Evolutionary conservation across 1,284 basidiomycete genomes (phyloP).

Genomic region (Phaffia rhodozyma): DNA sequence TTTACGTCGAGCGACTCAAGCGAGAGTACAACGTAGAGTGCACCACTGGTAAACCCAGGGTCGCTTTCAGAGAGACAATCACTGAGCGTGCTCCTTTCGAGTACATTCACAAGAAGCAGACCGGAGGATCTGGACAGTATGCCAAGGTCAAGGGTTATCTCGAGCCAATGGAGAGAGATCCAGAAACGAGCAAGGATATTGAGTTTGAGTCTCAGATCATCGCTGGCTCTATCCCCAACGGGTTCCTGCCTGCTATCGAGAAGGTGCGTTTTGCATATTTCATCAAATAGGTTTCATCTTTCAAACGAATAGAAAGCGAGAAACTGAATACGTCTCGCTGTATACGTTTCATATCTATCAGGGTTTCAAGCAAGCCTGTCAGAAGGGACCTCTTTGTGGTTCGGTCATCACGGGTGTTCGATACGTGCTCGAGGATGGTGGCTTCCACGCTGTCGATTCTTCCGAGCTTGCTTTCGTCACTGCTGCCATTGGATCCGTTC

Average conservation of each 20-base stretch:
- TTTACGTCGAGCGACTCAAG: slow-evolving; percentile 98
- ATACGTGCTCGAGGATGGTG: slow-evolving; percentile 85
- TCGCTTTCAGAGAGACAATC: slow-evolving; percentile 94
- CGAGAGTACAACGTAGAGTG: slow-evolving; percentile 95
- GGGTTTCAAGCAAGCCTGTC: slow-evolving; percentile 91
- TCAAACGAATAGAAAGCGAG: neutral
- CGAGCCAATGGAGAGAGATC: slow-evolving; percentile 75
- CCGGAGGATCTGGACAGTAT: slow-evolving; percentile 93
- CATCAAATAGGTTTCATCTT: neutral
- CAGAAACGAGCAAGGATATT: slow-evolving; percentile 70
- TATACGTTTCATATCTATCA: slow-evolving; percentile 29
- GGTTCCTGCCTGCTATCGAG: slow-evolving; percentile 89
- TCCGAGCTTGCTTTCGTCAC: slow-evolving; percentile 92
- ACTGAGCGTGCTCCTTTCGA: slow-evolving; percentile 68
- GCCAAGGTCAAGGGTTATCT: slow-evolving; percentile 84
- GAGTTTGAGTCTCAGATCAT: slow-evolving; percentile 83
- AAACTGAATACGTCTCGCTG: neutral
- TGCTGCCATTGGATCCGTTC: slow-evolving; percentile 81
- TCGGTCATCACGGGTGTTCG: slow-evolving; percentile 78
- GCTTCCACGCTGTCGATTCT: slow-evolving; percentile 89
- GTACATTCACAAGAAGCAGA: slow-evolving; percentile 98
- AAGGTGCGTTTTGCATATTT: slow-evolving; percentile 48
- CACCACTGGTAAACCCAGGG: slow-evolving; percentile 87
- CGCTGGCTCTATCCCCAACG: slow-evolving; percentile 81
- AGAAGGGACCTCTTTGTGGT: slow-evolving; percentile 82